Base-by-base conservation (phyloP, 768 basidiomycete species). In the Tephrocybe rancida region DNA sequence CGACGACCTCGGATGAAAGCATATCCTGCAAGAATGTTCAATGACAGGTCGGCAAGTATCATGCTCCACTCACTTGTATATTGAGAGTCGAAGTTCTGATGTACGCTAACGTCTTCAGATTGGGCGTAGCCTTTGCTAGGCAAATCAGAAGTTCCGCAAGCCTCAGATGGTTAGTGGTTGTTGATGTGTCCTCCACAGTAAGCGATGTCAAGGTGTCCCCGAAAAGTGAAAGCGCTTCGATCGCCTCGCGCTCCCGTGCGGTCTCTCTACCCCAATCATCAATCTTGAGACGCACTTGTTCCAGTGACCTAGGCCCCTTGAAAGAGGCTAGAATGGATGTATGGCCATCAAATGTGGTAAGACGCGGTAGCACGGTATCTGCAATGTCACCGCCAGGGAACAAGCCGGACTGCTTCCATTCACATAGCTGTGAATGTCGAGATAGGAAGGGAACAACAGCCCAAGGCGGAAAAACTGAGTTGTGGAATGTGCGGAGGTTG, bases 371-470 rank as follows among this genome's bases (percentile, higher is more conserved):
- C 16, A 56, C 14, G 9, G 47, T 30, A 49, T 57, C 55, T n/a
- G 39, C 30, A 14, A 58, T 59, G 7, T 35, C 25, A 10, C 32
- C 54, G n/a, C 45, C 44, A 0, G 37, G 52, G 37, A 22, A 56
- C 5, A 39, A 16, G 16, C 61, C 63, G 3, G 38, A 39, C 32
- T 61, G 59, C 32, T 54, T 54, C 61, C 63, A 62, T 39, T 62
- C 49, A 27, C 47, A 55, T 32, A 62, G 44, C 1, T 53, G 50
- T 1, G 41, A 19, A 24, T 56, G 62, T 30, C 48, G 43, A 22
- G 52, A 51, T 42, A 63, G 48, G 32, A 63, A 61, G 6, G 57
- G 47, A 37, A 59, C n/a, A 24, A 64, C 44, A 35, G 60, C 50
- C n/a, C 48, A 49, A 5, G 56, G 9, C n/a, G 62, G 60, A 44